phyloP scores from a whole-genome alignment of 768 basidiomycete genomes.

The Tephrocybe sp. region DNA sequence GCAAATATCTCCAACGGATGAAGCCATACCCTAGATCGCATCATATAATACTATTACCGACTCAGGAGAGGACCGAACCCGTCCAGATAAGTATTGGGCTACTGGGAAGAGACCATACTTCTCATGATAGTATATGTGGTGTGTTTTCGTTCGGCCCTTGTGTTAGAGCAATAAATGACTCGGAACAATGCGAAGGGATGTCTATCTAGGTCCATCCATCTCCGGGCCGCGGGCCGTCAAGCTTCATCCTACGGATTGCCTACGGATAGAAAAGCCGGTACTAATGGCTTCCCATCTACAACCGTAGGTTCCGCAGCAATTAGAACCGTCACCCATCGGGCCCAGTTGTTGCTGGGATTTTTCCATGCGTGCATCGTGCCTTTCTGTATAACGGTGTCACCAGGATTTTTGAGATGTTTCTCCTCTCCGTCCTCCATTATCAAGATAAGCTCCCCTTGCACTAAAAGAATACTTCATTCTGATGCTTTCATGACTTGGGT shows the following conservation, averaged over 20 bases:
- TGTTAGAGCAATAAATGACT: too few relatives aligned
- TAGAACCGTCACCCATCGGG: slow-evolving; percentile 50
- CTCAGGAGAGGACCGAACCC: too few relatives aligned
- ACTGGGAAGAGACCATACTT: too few relatives aligned
- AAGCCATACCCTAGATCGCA: too few relatives aligned
- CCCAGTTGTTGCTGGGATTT: slow-evolving; percentile 51
- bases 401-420: slow-evolving; percentile 49
- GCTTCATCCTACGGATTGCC: not conserved
- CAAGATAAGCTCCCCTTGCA: slow-evolving; percentile 53
- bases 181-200: too few relatives aligned
- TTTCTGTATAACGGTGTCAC: slow-evolving; percentile 54
- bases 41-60: too few relatives aligned
- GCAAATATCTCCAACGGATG: too few relatives aligned
- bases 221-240: slow-evolving; percentile 12
- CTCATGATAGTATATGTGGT: too few relatives aligned
- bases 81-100: too few relatives aligned
- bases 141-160: too few relatives aligned
- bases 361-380: slow-evolving; percentile 63
- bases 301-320: slow-evolving; percentile 54
- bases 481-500: not conserved
- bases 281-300: slow-evolving; percentile 40
- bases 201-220: not conserved
- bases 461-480: slow-evolving; percentile 26
- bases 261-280: slow-evolving; percentile 25
- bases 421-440: slow-evolving; percentile 56